These are phyloP conservation scores for Phaeosphaeriaceae sp. DNA, from an alignment of 2,329 filamentous ascomycete species.

Conservation along the genomic window DNA sequence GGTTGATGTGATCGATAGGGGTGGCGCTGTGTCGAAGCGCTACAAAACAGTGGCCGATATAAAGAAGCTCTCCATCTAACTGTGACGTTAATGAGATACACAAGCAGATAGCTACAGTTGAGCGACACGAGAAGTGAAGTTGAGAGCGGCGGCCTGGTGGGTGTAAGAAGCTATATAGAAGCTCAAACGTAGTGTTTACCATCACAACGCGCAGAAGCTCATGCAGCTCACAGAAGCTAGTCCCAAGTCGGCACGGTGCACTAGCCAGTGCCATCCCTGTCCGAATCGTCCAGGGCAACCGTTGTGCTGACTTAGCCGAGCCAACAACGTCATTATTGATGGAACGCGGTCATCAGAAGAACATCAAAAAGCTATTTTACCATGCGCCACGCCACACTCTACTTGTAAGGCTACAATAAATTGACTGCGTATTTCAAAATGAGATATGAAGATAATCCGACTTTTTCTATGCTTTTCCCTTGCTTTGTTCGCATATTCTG, in stretches of 20 bases:
- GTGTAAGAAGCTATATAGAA: constrained; percentile 35
- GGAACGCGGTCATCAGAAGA: constrained; percentile 20
- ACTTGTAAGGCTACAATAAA: constrained; percentile 3
- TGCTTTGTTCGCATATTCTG: neutral
- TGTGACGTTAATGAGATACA: constrained; percentile 48
- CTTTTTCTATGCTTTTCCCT: neutral
- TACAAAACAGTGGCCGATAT: constrained; percentile 45
- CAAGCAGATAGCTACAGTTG: constrained; percentile 29
- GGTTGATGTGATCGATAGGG: constrained; percentile 30
- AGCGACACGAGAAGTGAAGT: constrained; percentile 35
- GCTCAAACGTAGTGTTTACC: constrained; percentile 19
- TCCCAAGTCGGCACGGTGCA: neutral
- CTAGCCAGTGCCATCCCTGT: neutral
- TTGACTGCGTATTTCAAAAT: neutral
- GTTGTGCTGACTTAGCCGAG: neutral
- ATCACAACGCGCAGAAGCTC: constrained; percentile 6
- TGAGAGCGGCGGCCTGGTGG: constrained; percentile 31
- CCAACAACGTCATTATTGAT: constrained; percentile 16
- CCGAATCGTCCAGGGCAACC: constrained; percentile 4
- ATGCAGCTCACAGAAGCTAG: constrained; percentile 6
- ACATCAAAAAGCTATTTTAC: constrained; percentile 18
- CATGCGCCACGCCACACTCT: constrained; percentile 22
- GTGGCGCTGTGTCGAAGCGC: constrained; percentile 36
- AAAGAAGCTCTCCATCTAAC: constrained; percentile 51
- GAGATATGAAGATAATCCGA: neutral